Evolutionary conservation across 768 basidiomycete genomes (phyloP), one percentile per base, ranked within the genome.

Genomic region (Podaxis sp.): DNA sequence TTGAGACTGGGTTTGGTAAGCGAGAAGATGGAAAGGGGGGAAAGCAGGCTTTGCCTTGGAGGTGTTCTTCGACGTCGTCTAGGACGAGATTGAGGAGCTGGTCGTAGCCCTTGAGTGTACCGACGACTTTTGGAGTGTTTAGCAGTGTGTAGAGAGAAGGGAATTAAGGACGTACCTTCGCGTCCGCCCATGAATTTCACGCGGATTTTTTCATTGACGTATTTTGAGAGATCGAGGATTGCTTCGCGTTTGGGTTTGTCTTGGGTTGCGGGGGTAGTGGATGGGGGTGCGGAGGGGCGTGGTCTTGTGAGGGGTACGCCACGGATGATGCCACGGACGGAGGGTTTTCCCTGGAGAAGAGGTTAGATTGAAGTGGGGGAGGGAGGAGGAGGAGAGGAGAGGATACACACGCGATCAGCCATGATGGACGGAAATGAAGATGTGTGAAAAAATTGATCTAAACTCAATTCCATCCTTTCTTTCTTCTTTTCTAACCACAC

Each of bases 121-220:
- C 97, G 6, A 85, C 90, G 55, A 98, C 96, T 98, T 67, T 21
- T 21, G 54, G 62, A 7, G 59, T 60, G 16, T 5, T 25, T 61
- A 56, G 51, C 23, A 56, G 63, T 25, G 16, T 59, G 28, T 27
- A 63, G 27, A 11, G 18, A 14, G 51, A 21, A 27, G 35, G 36
- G 21, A 14, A 18, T 55, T 27, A 23, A n/a, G 38, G 10, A 54
- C n/a, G 40, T 62, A 92, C 95, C 95, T 84, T 99, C 95, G 42
- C 97, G 79, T 40, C 96, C 96, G 47, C 97, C 97, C n/a, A 93
- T 93, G 70, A 99, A 98, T 74, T 97, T 98, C 69, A 98, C 95
- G 59, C 93, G 78, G 70, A 99, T 92, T 63, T 86, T 83, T 73
- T 95, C 88, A 73, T 96, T 91, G 55, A 90, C 90, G 68, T 97